phyloP scores from a whole-genome alignment of 2,329 filamentous ascomycete species.

The Diaporthe capsici region DNA sequence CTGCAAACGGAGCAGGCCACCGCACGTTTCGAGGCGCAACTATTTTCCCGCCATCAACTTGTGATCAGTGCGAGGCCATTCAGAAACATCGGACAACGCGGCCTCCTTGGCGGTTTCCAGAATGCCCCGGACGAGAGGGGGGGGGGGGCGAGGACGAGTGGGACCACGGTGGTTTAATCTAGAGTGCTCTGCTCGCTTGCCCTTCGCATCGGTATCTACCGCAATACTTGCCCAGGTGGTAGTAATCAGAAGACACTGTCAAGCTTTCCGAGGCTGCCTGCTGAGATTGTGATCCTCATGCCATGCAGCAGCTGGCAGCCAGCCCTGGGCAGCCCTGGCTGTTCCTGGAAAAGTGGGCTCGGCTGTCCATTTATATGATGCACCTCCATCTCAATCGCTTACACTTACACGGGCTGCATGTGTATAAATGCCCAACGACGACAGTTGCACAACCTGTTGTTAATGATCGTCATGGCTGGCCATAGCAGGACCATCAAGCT shows the following conservation, averaged over 20 bases:
- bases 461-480: not conserved
- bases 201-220: not conserved
- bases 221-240: not conserved
- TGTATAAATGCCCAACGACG: not conserved
- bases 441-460: not conserved
- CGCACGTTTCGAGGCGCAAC: slow-evolving; percentile 19
- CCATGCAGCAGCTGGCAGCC: slow-evolving; percentile 13
- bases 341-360: slow-evolving; percentile 31
- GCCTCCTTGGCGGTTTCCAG: slow-evolving; percentile 21
- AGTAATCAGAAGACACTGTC: not conserved
- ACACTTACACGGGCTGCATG: slow-evolving; percentile 2
- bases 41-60: slow-evolving; percentile 19
- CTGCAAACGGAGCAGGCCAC: slow-evolving; percentile 3
- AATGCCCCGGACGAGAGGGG: not conserved
- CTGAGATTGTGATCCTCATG: slow-evolving; percentile 16
- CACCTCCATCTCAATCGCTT: slow-evolving; percentile 6
- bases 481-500: not conserved
- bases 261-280: slow-evolving; percentile 15
- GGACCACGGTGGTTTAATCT: slow-evolving; percentile 20
- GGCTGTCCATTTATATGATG: slow-evolving; percentile 5
- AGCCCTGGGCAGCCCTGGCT: slow-evolving; percentile 2
- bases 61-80: slow-evolving; percentile 28
- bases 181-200: not conserved
- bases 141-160: not conserved
- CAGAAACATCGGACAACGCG: slow-evolving; percentile 31